Evolutionary conservation across 441 rosid species (phyloP).

Genomic region (Breynia disticha): DNA sequence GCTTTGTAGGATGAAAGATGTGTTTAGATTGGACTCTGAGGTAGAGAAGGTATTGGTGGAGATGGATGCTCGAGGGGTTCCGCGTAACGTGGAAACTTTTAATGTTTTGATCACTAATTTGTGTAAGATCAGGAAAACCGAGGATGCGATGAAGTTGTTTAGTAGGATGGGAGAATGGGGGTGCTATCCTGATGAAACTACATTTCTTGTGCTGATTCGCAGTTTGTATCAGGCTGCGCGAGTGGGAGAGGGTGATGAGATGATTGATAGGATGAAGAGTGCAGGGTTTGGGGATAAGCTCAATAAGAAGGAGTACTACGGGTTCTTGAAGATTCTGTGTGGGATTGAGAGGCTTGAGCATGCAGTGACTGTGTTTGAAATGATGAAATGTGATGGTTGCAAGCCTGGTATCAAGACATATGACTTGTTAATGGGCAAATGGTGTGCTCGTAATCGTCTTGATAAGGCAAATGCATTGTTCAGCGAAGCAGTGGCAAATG

Average conservation of each 20-base stretch:
- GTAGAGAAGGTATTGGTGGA: conserved; percentile 71
- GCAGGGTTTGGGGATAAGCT: conserved; percentile 46
- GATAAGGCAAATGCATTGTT: conserved; percentile 68
- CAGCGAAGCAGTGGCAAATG: conserved; percentile 52
- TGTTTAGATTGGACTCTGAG: conserved; percentile 50
- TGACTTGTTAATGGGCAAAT: conserved; percentile 69
- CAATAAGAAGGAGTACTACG: conserved; percentile 50
- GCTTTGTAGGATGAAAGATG: conserved; percentile 81
- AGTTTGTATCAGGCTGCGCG: conserved; percentile 89
- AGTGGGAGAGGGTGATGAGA: conserved; percentile 82
- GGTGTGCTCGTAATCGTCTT: conserved; percentile 56
- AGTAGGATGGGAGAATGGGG: conserved; percentile 82
- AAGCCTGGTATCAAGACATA: conserved; percentile 70
- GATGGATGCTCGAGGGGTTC: conserved; percentile 80
- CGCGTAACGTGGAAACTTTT: conserved; percentile 73
- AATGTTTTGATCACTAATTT: conserved; percentile 62
- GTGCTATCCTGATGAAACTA: conserved; percentile 56
- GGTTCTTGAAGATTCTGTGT: conserved; percentile 65
- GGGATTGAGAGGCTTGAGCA: conserved; percentile 96
- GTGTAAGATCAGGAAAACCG: conserved; percentile 74
- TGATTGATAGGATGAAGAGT: conserved; percentile 86
- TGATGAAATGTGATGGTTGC: conserved; percentile 67
- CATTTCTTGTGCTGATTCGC: conserved; percentile 51
- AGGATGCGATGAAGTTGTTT: conserved; percentile 72
- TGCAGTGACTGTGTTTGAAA: conserved; percentile 67